Base-by-base conservation (phyloP, 208 protist species). In the Vickermania spadyakhi region DNA sequence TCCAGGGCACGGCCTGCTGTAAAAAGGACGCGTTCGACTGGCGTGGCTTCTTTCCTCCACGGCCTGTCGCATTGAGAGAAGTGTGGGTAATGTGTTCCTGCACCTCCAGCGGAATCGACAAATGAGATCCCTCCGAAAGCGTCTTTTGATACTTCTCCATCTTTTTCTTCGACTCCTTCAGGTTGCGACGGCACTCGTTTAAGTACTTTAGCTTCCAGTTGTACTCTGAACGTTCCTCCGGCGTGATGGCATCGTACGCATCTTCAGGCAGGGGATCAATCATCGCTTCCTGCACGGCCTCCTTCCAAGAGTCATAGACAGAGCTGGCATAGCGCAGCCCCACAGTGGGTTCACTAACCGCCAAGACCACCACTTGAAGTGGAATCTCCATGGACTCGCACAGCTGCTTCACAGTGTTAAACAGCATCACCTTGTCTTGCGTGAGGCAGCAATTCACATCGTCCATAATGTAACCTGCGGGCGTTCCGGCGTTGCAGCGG, bases 171-270 rank as follows among this genome's bases (percentile, higher is more conserved):
- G 68, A 74, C 11, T 61, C 68, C 7, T 72, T 62, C 49, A 92
- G 56, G 26, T 79, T 77, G 30, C 73, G 69, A 30, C 81, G 80
- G 62, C 84, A 91, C 60, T 91, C 79, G 53, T 90, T 93, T 60
- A 78, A 85, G 53, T 88, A 73, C 66, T 91, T 78, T 14, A 94
- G 73, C 5, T 73, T 74, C 3, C 52, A 45, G 62, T 94, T 92
- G 75, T 93, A 92, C 5, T 64, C 62, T 13, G 86, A 75, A 0
- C 79, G 84, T 18, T 79, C 78, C 27, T 58, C 68, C 18, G 57
- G 62, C 27, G 23, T 51, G 3, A 93, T 56, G 26, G 60, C 56
- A 58, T 90, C 91, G 69, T 88, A 96, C 13, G 69, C 80, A 4
- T 68, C 79, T 62, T 96, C 91, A 3, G 64, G 63, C 22, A 96